Conservation (phyloP, 257 asterid species). For the Datura wrightii region DNA sequence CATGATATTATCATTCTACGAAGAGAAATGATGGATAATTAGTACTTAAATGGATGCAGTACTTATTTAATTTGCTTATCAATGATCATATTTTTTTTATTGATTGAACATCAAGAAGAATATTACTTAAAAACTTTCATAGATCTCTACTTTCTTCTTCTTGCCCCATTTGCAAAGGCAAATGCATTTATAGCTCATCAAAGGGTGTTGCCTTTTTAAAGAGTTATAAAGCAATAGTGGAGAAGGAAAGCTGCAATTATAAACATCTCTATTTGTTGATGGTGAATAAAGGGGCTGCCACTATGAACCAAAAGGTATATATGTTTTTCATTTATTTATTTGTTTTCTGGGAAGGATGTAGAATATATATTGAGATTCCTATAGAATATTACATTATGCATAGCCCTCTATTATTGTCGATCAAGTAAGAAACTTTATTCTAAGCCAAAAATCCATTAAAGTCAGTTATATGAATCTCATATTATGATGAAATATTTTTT, state of each 20-base stretch:
- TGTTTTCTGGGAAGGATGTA: background rate
- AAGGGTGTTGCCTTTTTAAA: background rate
- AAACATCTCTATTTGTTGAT: background rate
- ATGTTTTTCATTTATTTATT: background rate
- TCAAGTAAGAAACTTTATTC: background rate
- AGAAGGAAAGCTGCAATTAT: conserved; percentile 21
- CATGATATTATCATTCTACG: too few species aligned
- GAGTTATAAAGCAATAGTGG: background rate
- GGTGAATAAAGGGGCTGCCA: background rate
- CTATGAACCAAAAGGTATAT: background rate
- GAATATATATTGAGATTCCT: background rate
- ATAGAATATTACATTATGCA: background rate
- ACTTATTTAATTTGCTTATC: background rate
- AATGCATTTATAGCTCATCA: too few species aligned
- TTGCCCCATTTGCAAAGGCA: background rate
- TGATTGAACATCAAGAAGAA: background rate
- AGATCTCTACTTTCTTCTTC: background rate
- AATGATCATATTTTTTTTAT: too few species aligned
- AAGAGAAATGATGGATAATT: too few species aligned
- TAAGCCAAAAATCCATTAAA: too few species aligned
- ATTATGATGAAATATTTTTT: too few species aligned
- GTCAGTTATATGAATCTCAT: too few species aligned
- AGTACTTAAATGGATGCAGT: background rate
- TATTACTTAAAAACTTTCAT: background rate
- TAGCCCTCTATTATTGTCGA: background rate